A percentile compares a stretch with the other conserved stretches of the same genome.
phyloP scores from a whole-genome alignment of 345 rosid genomes.

The Conringia planisiliqua region DNA sequence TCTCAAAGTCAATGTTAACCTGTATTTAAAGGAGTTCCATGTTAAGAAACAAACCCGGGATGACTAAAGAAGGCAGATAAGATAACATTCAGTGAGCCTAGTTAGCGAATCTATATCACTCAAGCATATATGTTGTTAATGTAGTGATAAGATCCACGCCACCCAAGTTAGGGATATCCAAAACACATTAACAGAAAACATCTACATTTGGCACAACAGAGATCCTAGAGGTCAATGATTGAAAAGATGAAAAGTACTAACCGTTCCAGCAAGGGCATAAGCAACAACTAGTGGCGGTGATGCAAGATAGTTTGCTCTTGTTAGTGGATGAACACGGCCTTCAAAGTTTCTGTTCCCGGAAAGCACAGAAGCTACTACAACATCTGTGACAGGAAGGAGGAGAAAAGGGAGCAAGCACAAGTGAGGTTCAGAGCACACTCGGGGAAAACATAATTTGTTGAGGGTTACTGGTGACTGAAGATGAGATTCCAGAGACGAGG shows the following conservation, averaged over 20 bases:
- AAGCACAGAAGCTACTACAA: constrained; percentile 79
- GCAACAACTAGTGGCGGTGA: constrained; percentile 93
- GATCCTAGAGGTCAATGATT: too few species aligned
- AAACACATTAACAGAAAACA: too few species aligned
- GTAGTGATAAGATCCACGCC: too few species aligned
- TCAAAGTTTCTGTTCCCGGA: constrained; percentile 88
- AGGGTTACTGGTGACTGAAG: background rate
- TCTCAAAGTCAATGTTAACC: constrained; percentile 88
- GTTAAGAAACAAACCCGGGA: background rate
- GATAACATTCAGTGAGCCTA: too few species aligned
- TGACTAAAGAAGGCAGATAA: background rate
- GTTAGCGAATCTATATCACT: background rate
- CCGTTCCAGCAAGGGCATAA: constrained; percentile 86
- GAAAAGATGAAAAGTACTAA: constrained; percentile 12
- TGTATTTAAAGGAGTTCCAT: constrained; percentile 19
- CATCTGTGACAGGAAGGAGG: constrained; percentile 42
- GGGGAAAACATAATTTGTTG: background rate
- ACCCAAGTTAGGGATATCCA: too few species aligned
- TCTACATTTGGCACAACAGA: too few species aligned
- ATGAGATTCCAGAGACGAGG: too few species aligned
- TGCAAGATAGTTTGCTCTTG: constrained; percentile 87
- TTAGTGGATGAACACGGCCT: constrained; percentile 79
- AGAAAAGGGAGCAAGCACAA: constrained; percentile 7
- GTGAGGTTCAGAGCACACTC: too few species aligned
- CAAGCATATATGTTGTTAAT: background rate